phyloP scores from a whole-genome alignment of 2,329 filamentous ascomycete genomes.

The Phyllosticta paracitricarpa region DNA sequence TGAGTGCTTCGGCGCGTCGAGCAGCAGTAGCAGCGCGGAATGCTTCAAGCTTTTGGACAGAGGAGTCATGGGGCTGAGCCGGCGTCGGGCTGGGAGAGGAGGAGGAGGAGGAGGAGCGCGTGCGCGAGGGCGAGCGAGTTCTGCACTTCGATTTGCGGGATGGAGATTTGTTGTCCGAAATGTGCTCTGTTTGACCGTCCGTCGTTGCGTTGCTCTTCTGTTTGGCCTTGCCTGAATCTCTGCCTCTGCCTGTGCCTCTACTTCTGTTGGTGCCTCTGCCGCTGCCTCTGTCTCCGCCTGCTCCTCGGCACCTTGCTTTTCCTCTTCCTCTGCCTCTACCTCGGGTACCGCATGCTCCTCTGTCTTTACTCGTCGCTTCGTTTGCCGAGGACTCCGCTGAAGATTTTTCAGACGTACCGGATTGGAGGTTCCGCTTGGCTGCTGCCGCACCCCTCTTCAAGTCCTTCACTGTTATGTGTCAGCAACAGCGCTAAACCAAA shows the following conservation, averaged over 20 bases:
- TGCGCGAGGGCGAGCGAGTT: not conserved
- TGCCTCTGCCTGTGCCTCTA: slow-evolving; percentile 3
- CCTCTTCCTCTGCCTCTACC: not conserved
- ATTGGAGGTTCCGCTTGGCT: slow-evolving; percentile 14
- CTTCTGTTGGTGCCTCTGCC: not conserved
- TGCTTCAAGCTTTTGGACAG: slow-evolving; percentile 10
- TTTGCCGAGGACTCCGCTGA: slow-evolving; percentile 8
- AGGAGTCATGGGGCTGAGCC: not conserved
- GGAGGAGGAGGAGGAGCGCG: not conserved
- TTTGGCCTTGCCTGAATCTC: too few species aligned
- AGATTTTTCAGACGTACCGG: slow-evolving; percentile 26
- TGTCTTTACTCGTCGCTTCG: not conserved
- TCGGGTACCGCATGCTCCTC: not conserved
- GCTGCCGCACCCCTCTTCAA: not conserved
- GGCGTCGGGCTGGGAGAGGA: not conserved
- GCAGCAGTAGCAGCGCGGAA: slow-evolving; percentile 1
- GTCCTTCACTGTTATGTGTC: not conserved
- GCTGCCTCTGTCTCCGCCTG: not conserved
- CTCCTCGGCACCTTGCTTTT: not conserved
- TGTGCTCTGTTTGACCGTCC: not conserved
- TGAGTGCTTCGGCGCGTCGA: not conserved
- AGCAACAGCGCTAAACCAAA: not conserved
- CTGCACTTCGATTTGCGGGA: not conserved
- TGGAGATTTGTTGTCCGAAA: not conserved
- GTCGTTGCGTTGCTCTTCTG: not conserved